Conservation (phyloP, 1,284 basidiomycete genomes). For the Naganishia sp. region DNA sequence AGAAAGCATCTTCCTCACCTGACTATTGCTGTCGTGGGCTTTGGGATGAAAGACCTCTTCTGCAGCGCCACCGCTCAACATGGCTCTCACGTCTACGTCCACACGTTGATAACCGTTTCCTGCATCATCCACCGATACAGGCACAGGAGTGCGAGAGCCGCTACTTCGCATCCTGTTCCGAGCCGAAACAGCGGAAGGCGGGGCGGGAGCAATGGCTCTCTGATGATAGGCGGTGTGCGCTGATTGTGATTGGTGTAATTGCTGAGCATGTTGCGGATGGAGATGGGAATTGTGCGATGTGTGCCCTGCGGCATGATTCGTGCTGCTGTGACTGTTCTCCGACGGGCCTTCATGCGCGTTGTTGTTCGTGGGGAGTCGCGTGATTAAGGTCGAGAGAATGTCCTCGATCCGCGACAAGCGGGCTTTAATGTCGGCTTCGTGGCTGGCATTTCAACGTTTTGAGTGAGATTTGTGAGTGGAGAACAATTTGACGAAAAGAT, state of each 20-base stretch:
- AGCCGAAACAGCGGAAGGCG: slow-evolving; percentile 22
- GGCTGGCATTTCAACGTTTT: slow-evolving; percentile 36
- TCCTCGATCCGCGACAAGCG: slow-evolving; percentile 52
- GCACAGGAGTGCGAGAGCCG: slow-evolving; percentile 18
- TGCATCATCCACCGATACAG: slow-evolving; percentile 4
- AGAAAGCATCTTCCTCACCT: background rate
- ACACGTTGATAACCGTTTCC: slow-evolving; percentile 20
- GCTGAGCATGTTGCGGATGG: slow-evolving; percentile 20
- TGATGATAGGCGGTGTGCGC: slow-evolving; percentile 10
- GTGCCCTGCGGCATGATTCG: slow-evolving; percentile 1
- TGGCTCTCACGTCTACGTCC: slow-evolving; percentile 26
- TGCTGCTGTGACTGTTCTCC: background rate
- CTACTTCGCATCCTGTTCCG: slow-evolving; percentile 19
- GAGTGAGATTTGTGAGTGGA: background rate
- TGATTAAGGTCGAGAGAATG: slow-evolving; percentile 48
- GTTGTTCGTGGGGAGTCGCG: slow-evolving; percentile 31
- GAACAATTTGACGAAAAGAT: background rate
- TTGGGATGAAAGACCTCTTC: slow-evolving; percentile 36
- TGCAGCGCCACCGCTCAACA: slow-evolving; percentile 28
- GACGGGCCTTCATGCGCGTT: slow-evolving; percentile 6
- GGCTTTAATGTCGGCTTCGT: slow-evolving; percentile 50
- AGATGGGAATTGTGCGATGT: slow-evolving; percentile 18
- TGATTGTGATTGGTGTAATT: slow-evolving; percentile 16
- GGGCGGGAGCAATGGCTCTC: slow-evolving; percentile 17
- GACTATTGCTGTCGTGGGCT: slow-evolving; percentile 24